Evolutionary conservation across 2,329 filamentous ascomycete genomes (phyloP), one percentile per base, ranked within the genome.

Genomic region (Helotiales sp.): DNA sequence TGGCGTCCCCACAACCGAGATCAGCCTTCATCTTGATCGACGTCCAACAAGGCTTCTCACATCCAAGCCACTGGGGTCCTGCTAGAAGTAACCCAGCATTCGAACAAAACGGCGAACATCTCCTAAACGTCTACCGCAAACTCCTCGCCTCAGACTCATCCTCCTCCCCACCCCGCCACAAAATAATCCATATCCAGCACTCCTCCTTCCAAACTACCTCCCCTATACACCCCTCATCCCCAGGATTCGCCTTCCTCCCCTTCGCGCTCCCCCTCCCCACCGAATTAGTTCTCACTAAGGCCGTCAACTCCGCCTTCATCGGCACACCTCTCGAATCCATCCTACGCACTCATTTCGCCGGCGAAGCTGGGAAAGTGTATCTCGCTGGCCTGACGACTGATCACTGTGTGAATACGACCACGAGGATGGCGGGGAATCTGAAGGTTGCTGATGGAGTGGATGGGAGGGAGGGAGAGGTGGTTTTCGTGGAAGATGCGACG

Each of bases 1-100:
- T 61, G 57, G 37, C 34, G 6, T 30, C 43, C n/a, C 6, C 26
- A 54, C 45, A 62, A 40, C 30, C 49, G 7, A 66, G 75, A 30
- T 83, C 82, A 0, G 81, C 80, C 6, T 76, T 85, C 37, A 76
- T 85, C 61, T 73, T 85, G 11, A 82, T 85, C 62, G 82, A 85
- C 74, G 80, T 82, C 45, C 82, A 84, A 73, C 72, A 78, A 26
- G 82, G 72, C 52, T 82, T 85, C 72, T 74, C 69, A 17, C 75
- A 81, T 40, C 76, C 74, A 11, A 77, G 78, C 2, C 74, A 79
- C 70, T 83, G 79, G 78, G 81, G 81, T 10, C 71, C 75, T 5
- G 70, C 74, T 8, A 80, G 82, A 52, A 83, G 81, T 63, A 84
- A 82, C 58, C 81, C 81, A 2, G 59, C 71, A 20, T 82, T 82